phyloP scores from a whole-genome alignment of 108 stramenopile genomes.

The Skeletonema tropicum region DNA sequence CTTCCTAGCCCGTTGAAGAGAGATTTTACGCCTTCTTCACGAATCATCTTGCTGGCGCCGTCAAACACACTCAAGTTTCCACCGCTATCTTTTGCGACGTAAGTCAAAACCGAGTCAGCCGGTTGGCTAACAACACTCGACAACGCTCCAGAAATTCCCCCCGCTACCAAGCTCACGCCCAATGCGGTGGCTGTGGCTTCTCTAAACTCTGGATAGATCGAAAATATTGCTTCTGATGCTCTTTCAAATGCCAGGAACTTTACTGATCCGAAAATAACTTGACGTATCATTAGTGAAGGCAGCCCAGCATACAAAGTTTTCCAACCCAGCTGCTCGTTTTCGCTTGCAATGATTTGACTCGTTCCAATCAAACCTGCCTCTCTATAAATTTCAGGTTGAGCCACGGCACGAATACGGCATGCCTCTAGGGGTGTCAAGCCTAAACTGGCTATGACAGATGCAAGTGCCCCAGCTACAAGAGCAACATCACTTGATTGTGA shows the following conservation, averaged over 20 bases:
- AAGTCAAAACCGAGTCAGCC: constrained; percentile 85
- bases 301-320: constrained; percentile 85
- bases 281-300: constrained; percentile 88
- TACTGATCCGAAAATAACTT: constrained; percentile 92
- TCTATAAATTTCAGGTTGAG: constrained; percentile 77
- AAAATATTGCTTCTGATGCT: constrained; percentile 77
- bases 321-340: constrained; percentile 65
- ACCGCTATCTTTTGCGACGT: constrained; percentile 66
- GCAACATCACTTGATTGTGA: constrained; percentile 56
- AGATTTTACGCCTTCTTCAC: constrained; percentile 65
- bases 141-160: constrained; percentile 84
- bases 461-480: constrained; percentile 87
- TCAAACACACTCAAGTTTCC: constrained; percentile 61
- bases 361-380: constrained; percentile 71
- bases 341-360: constrained; percentile 62
- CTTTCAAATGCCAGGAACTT: constrained; percentile 95
- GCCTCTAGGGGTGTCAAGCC: constrained; percentile 90
- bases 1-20: constrained; percentile 90
- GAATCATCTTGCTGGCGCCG: constrained; percentile 72
- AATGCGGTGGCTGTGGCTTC: constrained; percentile 77
- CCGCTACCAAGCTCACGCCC: constrained; percentile 83
- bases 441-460: constrained; percentile 87
- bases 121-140: constrained; percentile 91
- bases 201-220: constrained; percentile 54
- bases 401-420: constrained; percentile 87